A percentile compares a stretch with the other conserved stretches of the same genome.
These are phyloP conservation scores for Penicillium sp. DNA, from an alignment of 2,329 filamentous ascomycete genomes.

Conservation along the genomic window DNA sequence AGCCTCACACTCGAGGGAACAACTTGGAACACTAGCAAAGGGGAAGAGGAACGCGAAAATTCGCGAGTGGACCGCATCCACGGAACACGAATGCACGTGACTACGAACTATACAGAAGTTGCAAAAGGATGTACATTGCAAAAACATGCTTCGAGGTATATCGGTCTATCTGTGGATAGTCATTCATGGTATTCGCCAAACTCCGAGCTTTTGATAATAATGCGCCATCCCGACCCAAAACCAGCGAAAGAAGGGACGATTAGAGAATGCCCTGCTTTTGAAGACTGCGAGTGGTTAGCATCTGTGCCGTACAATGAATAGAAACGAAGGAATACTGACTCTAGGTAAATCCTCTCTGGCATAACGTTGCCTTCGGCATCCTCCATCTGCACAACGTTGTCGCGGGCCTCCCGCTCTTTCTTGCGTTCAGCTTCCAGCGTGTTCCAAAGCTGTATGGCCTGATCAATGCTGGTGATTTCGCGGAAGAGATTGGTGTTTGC, in stretches of 20 bases:
- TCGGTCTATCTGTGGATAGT: background rate
- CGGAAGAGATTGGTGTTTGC: constrained; percentile 79
- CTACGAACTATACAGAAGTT: background rate
- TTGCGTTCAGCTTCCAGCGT: constrained; percentile 86
- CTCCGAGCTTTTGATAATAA: constrained; percentile 28
- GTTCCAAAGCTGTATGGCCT: constrained; percentile 83
- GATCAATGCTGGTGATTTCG: constrained; percentile 87
- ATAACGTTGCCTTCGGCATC: constrained; percentile 96
- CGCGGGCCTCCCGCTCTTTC: constrained; percentile 67
- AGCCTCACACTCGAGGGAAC: background rate
- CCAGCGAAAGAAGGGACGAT: constrained; percentile 9
- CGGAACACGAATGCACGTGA: constrained; percentile 36
- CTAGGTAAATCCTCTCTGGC: constrained; percentile 97
- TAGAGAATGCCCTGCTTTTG: constrained; percentile 84
- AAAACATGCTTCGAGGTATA: background rate
- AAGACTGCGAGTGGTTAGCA: constrained; percentile 46
- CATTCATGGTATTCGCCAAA: constrained; percentile 22
- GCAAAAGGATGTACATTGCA: background rate
- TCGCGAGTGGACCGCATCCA: constrained; percentile 20
- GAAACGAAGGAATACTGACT: constrained; percentile 42
- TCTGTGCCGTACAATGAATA: background rate
- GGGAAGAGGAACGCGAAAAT: constrained; percentile 6
- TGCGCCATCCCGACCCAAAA: constrained; percentile 1
- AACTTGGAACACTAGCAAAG: background rate
- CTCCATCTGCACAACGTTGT: constrained; percentile 96